A percentile compares a stretch with the other conserved stretches of the same genome.
Evolutionary conservation across 1,284 basidiomycete species (phyloP).

Genomic region (Schizophyllum amplum): DNA sequence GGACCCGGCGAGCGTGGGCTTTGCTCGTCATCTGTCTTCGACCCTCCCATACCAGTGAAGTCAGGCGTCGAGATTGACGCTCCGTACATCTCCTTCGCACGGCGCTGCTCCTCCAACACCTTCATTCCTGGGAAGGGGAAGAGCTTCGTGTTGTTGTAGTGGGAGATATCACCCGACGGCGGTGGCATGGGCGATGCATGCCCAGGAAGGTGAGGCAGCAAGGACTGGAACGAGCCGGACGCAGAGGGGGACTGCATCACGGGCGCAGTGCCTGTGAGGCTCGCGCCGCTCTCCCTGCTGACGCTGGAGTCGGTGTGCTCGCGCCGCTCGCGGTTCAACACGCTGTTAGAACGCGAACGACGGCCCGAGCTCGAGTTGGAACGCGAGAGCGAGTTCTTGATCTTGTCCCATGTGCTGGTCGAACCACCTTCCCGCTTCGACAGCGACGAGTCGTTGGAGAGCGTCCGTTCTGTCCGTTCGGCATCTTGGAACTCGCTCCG

Average conservation of each 20-base stretch:
- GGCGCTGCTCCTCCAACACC: slow-evolving; percentile 64
- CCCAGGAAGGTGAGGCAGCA: slow-evolving; percentile 42
- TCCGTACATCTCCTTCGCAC: slow-evolving; percentile 40
- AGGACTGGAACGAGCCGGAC: slow-evolving; percentile 46
- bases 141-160: slow-evolving; percentile 74
- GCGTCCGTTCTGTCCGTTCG: background rate
- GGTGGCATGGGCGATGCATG: slow-evolving; percentile 64
- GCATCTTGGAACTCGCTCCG: slow-evolving; percentile 53
- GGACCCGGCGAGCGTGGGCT: slow-evolving; percentile 12
- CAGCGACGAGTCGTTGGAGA: background rate
- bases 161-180: slow-evolving; percentile 44
- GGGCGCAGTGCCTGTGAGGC: slow-evolving; percentile 44
- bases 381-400: slow-evolving; percentile 53
- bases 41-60: slow-evolving; percentile 28
- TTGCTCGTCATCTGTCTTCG: background rate
- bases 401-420: slow-evolving; percentile 61
- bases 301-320: slow-evolving; percentile 63
- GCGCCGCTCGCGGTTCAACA: slow-evolving; percentile 52
- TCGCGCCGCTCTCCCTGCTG: slow-evolving; percentile 69
- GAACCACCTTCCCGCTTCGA: slow-evolving; percentile 35
- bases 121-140: slow-evolving; percentile 85
- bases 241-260: slow-evolving; percentile 57
- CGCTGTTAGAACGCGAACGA: slow-evolving; percentile 70
- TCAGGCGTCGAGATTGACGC: slow-evolving; percentile 59
- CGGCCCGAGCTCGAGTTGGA: slow-evolving; percentile 57